phyloP scores from a whole-genome alignment of 2,329 filamentous ascomycete species.

The Zopfia rhizophila region DNA sequence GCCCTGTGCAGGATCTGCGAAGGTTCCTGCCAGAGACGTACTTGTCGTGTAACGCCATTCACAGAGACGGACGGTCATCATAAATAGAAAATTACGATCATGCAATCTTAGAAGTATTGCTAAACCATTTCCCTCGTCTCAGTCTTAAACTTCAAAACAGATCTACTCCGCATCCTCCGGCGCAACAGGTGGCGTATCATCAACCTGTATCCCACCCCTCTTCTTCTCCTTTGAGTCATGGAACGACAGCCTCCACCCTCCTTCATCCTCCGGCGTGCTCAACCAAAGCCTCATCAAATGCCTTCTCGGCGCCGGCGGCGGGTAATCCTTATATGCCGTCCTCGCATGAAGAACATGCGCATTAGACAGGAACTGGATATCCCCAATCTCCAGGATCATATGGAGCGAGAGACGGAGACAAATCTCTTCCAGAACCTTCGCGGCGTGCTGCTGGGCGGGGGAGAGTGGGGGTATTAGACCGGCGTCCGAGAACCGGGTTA shows the following conservation, averaged over 20 bases:
- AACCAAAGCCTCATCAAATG: constrained; percentile 89
- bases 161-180: constrained; percentile 80
- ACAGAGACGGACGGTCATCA: too few relatives aligned
- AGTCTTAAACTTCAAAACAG: too few relatives aligned
- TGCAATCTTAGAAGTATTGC: too few relatives aligned
- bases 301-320: constrained; percentile 74
- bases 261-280: constrained; percentile 81
- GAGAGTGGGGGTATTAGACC: constrained; percentile 80
- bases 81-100: too few relatives aligned
- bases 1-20: too few relatives aligned
- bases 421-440: constrained; percentile 77
- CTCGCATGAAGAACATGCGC: constrained; percentile 82
- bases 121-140: too few relatives aligned
- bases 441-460: constrained; percentile 73
- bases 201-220: constrained; percentile 87
- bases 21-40: too few relatives aligned
- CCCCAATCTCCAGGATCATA: constrained; percentile 86
- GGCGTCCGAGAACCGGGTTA: constrained; percentile 76
- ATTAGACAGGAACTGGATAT: constrained; percentile 89
- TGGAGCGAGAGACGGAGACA: constrained; percentile 79
- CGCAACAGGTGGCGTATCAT: constrained; percentile 79
- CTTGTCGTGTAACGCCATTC: too few relatives aligned
- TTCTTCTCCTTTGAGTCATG: constrained; percentile 85
- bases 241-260: constrained; percentile 86
- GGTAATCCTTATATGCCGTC: constrained; percentile 80